Percentiles rank a stretch among this genome's conserved stretches.
Conservation (phyloP, 2,329 filamentous ascomycete genomes). For the Nothopassalora personata region DNA sequence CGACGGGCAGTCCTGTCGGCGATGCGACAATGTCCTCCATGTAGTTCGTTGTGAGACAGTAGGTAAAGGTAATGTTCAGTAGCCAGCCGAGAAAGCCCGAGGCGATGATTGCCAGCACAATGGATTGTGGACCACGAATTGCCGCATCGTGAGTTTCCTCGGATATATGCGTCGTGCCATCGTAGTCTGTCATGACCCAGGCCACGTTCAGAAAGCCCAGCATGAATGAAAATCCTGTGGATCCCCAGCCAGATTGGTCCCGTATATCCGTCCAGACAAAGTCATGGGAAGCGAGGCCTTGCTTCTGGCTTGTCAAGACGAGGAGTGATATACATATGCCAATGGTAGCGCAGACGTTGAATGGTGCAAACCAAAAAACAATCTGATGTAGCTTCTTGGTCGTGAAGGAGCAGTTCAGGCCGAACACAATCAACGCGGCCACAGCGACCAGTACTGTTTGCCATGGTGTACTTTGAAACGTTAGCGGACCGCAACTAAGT, state of each 20-base stretch:
- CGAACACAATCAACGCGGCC: constrained; percentile 50
- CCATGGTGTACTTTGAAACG: constrained; percentile 46
- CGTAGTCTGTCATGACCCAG: constrained; percentile 66
- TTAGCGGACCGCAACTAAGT: constrained; percentile 1
- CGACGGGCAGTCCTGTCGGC: constrained; percentile 57
- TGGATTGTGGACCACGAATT: constrained; percentile 55
- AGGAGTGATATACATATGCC: constrained; percentile 56
- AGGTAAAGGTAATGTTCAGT: constrained; percentile 58
- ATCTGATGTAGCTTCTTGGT: constrained; percentile 56
- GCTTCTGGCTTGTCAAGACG: constrained; percentile 53
- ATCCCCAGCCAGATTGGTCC: constrained; percentile 59
- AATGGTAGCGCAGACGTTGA: constrained; percentile 58
- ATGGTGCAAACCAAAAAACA: constrained; percentile 61
- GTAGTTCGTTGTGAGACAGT: constrained; percentile 52
- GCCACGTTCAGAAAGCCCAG: constrained; percentile 54
- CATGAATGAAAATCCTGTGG: constrained; percentile 57
- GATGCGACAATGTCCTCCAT: constrained; percentile 51
- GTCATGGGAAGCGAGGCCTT: constrained; percentile 42
- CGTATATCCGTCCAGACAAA: constrained; percentile 59
- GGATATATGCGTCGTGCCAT: constrained; percentile 63
- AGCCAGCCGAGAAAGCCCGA: constrained; percentile 58
- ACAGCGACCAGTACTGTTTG: constrained; percentile 57
- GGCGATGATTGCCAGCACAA: constrained; percentile 39
- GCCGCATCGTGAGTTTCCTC: constrained; percentile 63
- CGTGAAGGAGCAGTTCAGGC: constrained; percentile 57